Percentiles rank a stretch among this genome's conserved stretches.
Conservation (phyloP, 1,284 basidiomycete species). For the Pseudozyma thailandica region DNA sequence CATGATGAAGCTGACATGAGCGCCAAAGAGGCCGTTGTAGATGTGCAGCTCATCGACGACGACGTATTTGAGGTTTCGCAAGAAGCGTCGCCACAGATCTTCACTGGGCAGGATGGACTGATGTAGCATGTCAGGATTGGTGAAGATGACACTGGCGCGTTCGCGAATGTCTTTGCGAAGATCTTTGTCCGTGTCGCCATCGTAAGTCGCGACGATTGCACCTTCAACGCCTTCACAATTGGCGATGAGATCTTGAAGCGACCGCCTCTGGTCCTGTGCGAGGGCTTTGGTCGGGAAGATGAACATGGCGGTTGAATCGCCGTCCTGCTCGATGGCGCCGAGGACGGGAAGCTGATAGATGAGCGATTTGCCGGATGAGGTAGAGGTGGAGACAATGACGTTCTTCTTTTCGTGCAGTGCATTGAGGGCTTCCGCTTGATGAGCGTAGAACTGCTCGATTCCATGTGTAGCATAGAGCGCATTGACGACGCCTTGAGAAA, state of each 20-base stretch:
- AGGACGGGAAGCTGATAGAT: slow-evolving; percentile 81
- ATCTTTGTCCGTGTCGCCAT: slow-evolving; percentile 85
- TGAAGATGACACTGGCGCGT: slow-evolving; percentile 71
- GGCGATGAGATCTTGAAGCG: slow-evolving; percentile 71
- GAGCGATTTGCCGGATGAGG: slow-evolving; percentile 89
- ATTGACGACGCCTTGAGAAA: slow-evolving; percentile 71
- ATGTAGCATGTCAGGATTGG: slow-evolving; percentile 80
- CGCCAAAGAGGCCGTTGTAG: slow-evolving; percentile 71
- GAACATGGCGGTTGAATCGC: slow-evolving; percentile 78
- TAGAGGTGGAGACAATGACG: slow-evolving; percentile 89
- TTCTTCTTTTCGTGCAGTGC: slow-evolving; percentile 75
- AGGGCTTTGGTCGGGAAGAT: slow-evolving; percentile 93
- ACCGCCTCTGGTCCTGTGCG: slow-evolving; percentile 82
- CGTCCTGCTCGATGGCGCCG: slow-evolving; percentile 76
- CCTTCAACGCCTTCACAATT: slow-evolving; percentile 76
- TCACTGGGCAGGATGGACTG: slow-evolving; percentile 85
- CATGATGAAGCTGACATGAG: slow-evolving; percentile 62
- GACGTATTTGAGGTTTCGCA: slow-evolving; percentile 78
- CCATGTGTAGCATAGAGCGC: slow-evolving; percentile 76
- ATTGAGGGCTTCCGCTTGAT: slow-evolving; percentile 82
- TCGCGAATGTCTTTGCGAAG: slow-evolving; percentile 68
- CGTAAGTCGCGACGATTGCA: slow-evolving; percentile 79
- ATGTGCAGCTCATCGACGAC: slow-evolving; percentile 88
- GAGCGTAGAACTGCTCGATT: slow-evolving; percentile 78
- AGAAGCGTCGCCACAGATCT: slow-evolving; percentile 81